phyloP scores from a whole-genome alignment of 345 rosid species.

The Salix purpurea region DNA sequence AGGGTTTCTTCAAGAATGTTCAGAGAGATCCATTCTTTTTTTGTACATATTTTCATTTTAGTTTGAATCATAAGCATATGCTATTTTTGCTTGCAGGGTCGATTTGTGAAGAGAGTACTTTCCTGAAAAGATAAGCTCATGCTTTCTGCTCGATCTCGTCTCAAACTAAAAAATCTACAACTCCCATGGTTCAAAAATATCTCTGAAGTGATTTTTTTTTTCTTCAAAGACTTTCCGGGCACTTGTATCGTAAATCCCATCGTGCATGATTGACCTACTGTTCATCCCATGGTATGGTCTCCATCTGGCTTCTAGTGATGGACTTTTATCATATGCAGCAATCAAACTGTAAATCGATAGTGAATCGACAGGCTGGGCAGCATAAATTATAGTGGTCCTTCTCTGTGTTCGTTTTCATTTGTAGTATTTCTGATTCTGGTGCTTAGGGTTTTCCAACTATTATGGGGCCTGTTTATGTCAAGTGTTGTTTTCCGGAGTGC shows the following conservation, averaged over 20 bases:
- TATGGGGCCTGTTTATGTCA: neutral
- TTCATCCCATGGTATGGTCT: neutral
- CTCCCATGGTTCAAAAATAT: neutral
- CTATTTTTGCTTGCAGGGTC: constrained; percentile 40
- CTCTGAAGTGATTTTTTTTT: neutral
- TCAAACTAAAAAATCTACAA: neutral
- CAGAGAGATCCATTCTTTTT: too few species aligned
- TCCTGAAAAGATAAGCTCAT: constrained; percentile 2
- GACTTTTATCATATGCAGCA: neutral
- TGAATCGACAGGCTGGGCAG: neutral
- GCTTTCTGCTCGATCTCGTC: neutral
- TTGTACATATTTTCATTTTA: too few species aligned
- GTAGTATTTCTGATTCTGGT: neutral
- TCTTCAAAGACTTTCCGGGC: neutral
- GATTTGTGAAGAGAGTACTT: constrained; percentile 45
- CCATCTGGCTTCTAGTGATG: neutral
- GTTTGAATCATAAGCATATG: neutral
- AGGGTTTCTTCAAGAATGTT: too few species aligned
- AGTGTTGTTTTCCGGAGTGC: neutral
- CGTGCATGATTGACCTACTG: neutral
- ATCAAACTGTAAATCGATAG: neutral
- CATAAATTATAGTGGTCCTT: neutral
- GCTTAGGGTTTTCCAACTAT: neutral
- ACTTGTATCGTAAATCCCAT: neutral
- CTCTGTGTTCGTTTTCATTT: neutral